Conservation (phyloP, 371 early-diverging fungal species). For the Entomophthora muscae region DNA sequence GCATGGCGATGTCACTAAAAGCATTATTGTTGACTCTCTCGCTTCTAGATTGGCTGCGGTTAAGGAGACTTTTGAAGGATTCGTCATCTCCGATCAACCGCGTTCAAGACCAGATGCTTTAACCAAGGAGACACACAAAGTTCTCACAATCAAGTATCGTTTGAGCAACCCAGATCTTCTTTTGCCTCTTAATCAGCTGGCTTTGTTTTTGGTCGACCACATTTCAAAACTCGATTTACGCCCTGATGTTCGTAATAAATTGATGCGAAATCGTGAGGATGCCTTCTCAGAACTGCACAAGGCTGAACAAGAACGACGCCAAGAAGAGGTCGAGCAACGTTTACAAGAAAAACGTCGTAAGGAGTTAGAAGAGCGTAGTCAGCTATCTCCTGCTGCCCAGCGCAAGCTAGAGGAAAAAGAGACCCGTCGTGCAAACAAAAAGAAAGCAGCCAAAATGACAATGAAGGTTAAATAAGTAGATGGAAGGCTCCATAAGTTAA, state of each 20-base stretch:
- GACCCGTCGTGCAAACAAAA: background rate
- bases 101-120: background rate
- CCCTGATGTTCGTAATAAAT: conserved; percentile 2
- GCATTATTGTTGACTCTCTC: background rate
- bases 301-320: background rate
- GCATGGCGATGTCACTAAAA: conserved; percentile 5
- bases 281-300: background rate
- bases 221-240: background rate
- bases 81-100: conserved; percentile 6
- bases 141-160: background rate
- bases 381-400: background rate
- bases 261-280: conserved; percentile 3
- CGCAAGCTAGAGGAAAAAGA: conserved; percentile 9
- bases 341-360: background rate
- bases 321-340: conserved; percentile 1
- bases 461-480: background rate
- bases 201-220: background rate
- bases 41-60: background rate
- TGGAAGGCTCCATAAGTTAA: too few species aligned
- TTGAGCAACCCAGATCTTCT: background rate
- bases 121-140: background rate
- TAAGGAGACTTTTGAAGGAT: background rate
- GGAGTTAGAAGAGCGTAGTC: conserved; percentile 3
- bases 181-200: background rate
- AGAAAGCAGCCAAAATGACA: conserved; percentile 5